phyloP scores from a whole-genome alignment of 2,329 filamentous ascomycete genomes.

The Diaporthe eres region DNA sequence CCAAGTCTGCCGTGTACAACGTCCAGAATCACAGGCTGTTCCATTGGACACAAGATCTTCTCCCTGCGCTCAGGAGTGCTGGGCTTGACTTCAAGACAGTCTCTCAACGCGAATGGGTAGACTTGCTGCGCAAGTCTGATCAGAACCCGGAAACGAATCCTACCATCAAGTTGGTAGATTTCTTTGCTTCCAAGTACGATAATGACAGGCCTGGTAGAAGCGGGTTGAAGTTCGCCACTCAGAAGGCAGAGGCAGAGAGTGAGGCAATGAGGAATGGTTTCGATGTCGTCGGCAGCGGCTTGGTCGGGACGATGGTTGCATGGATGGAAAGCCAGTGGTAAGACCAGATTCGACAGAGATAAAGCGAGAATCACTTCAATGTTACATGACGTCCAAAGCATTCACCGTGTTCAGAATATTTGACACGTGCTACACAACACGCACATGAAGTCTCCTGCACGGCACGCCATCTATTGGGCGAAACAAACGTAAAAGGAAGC shows the following conservation, averaged over 20 bases:
- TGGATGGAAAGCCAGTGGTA: constrained; percentile 48
- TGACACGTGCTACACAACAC: neutral
- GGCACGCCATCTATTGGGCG: constrained; percentile 5
- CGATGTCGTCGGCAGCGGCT: constrained; percentile 55
- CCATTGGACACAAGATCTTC: constrained; percentile 66
- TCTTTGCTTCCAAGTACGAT: constrained; percentile 66
- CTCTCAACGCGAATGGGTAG: constrained; percentile 60
- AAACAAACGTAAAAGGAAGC: constrained; percentile 12
- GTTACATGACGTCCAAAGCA: too few relatives aligned
- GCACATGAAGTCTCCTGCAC: neutral
- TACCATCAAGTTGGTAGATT: constrained; percentile 65
- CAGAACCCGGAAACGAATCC: constrained; percentile 65
- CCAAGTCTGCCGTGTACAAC: constrained; percentile 59
- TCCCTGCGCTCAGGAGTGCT: constrained; percentile 62
- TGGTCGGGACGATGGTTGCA: constrained; percentile 55
- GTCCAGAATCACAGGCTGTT: constrained; percentile 65
- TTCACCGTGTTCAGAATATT: neutral
- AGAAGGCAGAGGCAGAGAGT: constrained; percentile 51
- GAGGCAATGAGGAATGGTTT: constrained; percentile 51
- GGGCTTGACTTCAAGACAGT: constrained; percentile 62
- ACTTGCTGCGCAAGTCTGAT: constrained; percentile 59
- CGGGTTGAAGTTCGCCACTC: constrained; percentile 56
- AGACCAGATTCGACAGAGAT: neutral
- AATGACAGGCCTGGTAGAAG: constrained; percentile 55
- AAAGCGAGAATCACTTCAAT: neutral